Base-by-base conservation (phyloP, 345 rosid genomes). In the Gossypium sturtianum region DNA sequence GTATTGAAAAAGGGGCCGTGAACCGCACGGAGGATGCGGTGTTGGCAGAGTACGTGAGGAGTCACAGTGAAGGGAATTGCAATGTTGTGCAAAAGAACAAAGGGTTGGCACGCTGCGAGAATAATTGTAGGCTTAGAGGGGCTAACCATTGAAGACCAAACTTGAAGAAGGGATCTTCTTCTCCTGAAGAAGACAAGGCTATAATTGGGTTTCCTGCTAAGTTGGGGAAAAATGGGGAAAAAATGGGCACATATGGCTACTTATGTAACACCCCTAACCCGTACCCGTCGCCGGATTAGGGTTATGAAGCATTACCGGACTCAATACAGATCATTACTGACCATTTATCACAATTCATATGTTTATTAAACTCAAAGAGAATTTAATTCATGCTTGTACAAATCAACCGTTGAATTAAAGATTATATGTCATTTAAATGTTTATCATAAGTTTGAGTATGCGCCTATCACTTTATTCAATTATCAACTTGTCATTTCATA, bases 221-320 rank as follows among this genome's bases (percentile, higher is more conserved):
- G 27, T 20, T 20, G 4, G 60, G 20, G 10, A 27, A 25, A 27
- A 27, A 27, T 27, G 0, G 29, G 29, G 29, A 27, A 56, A 9
- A 56, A 56, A 19, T 56, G 60, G 60, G 27, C 84, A 84, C 68
- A 12, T 19, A 56, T 56, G 13, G 60, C 60, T 19, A 56, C 27
- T 56, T n/a, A n/a, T n/a, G n/a, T n/a, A n/a, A n/a, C n/a, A n/a
- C n/a, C n/a, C n/a, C n/a, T n/a, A n/a, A n/a, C n/a, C n/a, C n/a
- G n/a, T n/a, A n/a, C n/a, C n/a, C n/a, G n/a, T n/a, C n/a, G n/a
- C n/a, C n/a, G n/a, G n/a, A n/a, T n/a, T n/a, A n/a, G n/a, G n/a
- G n/a, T n/a, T n/a, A n/a, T n/a, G n/a, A n/a, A n/a, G n/a, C n/a
- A n/a, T n/a, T n/a, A n/a, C n/a, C n/a, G n/a, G n/a, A n/a, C n/a